Evolutionary conservation across 1,284 basidiomycete species (phyloP).

Genomic region (Malassezia vespertilionis): DNA sequence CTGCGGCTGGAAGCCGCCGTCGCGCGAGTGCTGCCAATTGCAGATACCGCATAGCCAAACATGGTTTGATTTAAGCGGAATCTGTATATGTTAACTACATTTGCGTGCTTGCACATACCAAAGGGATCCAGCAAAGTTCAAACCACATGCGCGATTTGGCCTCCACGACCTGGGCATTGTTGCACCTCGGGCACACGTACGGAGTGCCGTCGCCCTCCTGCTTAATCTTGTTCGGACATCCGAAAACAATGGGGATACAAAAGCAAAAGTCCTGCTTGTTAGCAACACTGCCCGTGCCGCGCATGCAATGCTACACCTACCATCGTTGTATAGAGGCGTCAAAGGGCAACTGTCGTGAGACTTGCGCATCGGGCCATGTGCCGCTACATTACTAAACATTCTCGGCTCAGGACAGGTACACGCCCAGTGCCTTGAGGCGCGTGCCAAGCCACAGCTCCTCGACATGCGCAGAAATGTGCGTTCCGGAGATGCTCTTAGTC

Average conservation of each 20-base stretch:
- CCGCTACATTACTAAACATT: slow-evolving; percentile 4
- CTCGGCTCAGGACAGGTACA: neutral
- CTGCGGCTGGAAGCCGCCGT: slow-evolving; percentile 34
- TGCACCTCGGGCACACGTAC: slow-evolving; percentile 41
- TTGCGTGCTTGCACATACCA: slow-evolving; percentile 15
- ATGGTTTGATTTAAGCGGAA: slow-evolving; percentile 33
- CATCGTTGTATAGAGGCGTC: too few species aligned
- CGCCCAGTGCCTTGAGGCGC: slow-evolving; percentile 11
- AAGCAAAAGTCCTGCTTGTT: slow-evolving; percentile 29
- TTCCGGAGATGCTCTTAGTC: slow-evolving; percentile 14
- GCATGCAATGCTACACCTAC: too few species aligned
- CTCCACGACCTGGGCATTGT: slow-evolving; percentile 42
- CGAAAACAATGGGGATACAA: slow-evolving; percentile 40
- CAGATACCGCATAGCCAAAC: slow-evolving; percentile 44
- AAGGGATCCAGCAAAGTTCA: slow-evolving; percentile 43
- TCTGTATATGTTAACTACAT: slow-evolving; percentile 6
- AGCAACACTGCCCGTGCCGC: neutral
- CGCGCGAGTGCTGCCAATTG: slow-evolving; percentile 34
- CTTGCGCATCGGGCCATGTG: too few species aligned
- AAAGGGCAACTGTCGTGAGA: too few species aligned
- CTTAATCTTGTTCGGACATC: slow-evolving; percentile 43
- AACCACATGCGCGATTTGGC: slow-evolving; percentile 42
- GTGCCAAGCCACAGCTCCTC: slow-evolving; percentile 17
- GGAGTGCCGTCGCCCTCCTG: slow-evolving; percentile 38
- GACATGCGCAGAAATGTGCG: neutral